Base-by-base conservation (phyloP, 371 early-diverging fungal genomes). In the Mucor racemosus region DNA sequence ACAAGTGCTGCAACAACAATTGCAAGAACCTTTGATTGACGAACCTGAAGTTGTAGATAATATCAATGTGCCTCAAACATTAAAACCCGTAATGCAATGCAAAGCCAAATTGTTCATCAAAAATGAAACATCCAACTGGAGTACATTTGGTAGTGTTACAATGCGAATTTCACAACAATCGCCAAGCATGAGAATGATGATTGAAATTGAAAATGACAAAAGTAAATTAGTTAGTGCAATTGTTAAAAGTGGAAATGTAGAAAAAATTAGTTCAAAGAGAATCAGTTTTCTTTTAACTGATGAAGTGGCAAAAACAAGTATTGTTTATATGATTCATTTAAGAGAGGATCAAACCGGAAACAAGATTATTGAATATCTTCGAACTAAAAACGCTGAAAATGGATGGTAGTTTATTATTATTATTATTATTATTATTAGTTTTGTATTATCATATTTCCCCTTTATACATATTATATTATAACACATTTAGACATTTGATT, bases 141-240 rank as follows among this genome's bases (percentile, higher is more conserved):
- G 70, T 21, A 75, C 68, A 33, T 67, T 82, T 60, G 82, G 82
- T 36, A 67, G 63, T 19, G 76, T 72, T 0, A 66, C 61, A 4
- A 65, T 82, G 68, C 71, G 72, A 10, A 72, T 82, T 26, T 76
- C 78, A 10, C 77, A 78, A 36, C 82, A 82, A 50, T 44, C 70
- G 26, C 82, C 82, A 15, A 79, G 80, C 48, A 58, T 76, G 66
- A 62, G 76, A 34, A 76, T 77, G 75, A 68, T 79, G 62, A 76
- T 82, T 50, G 69, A 77, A 17, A 80, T 82, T n/a, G 77, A 82
- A 56, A 78, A 80, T 38, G 75, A 78, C n/a, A 82, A 82, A 40
- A 69, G 65, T 9, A 76, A 71, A 33, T 55, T 82, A n/a, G 77
- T 80, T 4, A 79, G 78, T 57, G 69, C 80, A 0, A 58, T 75